Conservation (phyloP, 2,329 filamentous ascomycete species). For the Mycosphaerella arachidis region DNA sequence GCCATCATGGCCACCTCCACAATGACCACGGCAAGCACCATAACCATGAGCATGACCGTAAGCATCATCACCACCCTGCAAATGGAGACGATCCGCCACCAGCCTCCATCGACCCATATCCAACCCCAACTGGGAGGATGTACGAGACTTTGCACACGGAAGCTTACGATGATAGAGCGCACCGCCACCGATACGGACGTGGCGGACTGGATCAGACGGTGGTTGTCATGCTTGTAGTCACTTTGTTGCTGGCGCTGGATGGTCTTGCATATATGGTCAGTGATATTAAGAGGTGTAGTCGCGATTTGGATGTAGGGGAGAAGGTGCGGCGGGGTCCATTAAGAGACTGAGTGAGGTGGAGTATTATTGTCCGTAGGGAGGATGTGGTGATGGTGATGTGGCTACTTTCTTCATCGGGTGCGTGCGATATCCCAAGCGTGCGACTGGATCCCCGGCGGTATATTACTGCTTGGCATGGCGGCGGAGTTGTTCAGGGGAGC, state of each 20-base stretch:
- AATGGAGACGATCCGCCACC: neutral
- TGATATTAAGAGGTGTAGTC: neutral
- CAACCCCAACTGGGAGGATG: neutral
- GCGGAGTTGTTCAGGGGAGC: no score
- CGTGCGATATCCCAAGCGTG: no score
- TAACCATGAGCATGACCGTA: neutral
- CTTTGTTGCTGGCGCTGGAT: neutral
- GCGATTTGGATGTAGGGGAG: neutral
- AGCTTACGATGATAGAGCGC: neutral
- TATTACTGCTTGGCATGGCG: no score
- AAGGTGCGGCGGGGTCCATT: neutral
- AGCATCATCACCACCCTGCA: neutral
- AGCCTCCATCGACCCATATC: neutral
- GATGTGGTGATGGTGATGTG: neutral
- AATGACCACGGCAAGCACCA: neutral
- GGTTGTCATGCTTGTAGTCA: neutral
- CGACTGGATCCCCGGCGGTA: no score
- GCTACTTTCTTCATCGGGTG: no score
- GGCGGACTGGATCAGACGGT: neutral
- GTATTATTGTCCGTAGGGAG: neutral
- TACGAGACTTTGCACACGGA: neutral
- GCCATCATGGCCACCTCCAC: neutral
- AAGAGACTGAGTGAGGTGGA: neutral
- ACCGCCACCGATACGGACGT: neutral
- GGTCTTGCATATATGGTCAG: neutral